These are phyloP conservation scores for Cytospora schulzeri DNA, from an alignment of 2,329 filamentous ascomycete species.

Conservation along the genomic window DNA sequence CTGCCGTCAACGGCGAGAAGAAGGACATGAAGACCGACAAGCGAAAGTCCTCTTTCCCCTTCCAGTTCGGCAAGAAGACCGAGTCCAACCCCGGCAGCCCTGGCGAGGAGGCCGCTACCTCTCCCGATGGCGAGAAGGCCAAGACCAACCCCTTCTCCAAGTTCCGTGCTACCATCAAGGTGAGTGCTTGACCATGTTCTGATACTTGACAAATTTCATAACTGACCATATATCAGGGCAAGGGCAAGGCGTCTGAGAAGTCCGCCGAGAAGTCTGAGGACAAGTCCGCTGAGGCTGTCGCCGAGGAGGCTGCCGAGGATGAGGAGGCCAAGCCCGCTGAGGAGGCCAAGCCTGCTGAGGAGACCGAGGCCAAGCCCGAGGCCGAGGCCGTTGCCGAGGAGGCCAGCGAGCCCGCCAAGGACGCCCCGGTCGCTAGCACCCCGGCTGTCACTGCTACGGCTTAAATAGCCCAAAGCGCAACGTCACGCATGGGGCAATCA, in stretches of 20 bases:
- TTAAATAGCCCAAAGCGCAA: constrained; percentile 39
- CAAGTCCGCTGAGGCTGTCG: constrained; percentile 38
- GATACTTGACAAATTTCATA: not conserved
- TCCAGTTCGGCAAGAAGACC: constrained; percentile 80
- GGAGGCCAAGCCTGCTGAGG: constrained; percentile 38
- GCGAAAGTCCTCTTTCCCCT: constrained; percentile 77
- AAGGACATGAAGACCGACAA: constrained; percentile 72
- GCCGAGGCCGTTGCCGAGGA: constrained; percentile 41
- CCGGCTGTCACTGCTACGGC: constrained; percentile 55
- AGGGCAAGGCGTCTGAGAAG: constrained; percentile 44
- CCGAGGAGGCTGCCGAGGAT: constrained; percentile 34
- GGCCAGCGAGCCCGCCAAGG: constrained; percentile 33
- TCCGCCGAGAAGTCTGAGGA: constrained; percentile 46
- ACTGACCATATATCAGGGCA: constrained; percentile 32
- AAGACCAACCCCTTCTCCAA: constrained; percentile 61
- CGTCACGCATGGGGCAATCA: constrained; percentile 32
- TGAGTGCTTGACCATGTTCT: not conserved
- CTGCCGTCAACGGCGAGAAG: constrained; percentile 57
- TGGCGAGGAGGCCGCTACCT: constrained; percentile 51
- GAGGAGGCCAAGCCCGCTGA: constrained; percentile 31
- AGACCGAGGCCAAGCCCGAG: constrained; percentile 33
- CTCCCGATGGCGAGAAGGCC: constrained; percentile 51
- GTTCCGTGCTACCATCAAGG: constrained; percentile 59
- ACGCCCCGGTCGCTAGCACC: constrained; percentile 45
- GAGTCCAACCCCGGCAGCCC: constrained; percentile 43